Percentiles rank a stretch among this genome's conserved stretches.
These are phyloP conservation scores for Metschnikowia orientalis DNA, from an alignment of 805 yeast genomes.

Conservation along the genomic window DNA sequence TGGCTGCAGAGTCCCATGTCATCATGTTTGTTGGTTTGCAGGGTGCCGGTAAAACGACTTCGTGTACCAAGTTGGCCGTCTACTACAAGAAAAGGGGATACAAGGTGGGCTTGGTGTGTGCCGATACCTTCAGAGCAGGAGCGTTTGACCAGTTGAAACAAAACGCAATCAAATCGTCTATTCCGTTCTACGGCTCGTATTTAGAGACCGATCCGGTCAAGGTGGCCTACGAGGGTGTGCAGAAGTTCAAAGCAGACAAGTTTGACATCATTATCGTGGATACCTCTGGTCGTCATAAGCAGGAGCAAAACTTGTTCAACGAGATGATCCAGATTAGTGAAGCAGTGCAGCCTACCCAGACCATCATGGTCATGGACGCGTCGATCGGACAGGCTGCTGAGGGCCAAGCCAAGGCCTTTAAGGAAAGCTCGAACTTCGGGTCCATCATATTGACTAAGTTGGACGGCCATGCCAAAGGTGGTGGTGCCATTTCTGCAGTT, in stretches of 20 bases:
- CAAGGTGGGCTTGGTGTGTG: constrained; percentile 95
- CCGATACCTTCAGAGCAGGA: constrained; percentile 99
- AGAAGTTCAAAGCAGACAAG: constrained; percentile 82
- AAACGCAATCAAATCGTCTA: constrained; percentile 91
- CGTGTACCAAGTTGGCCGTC: constrained; percentile 94
- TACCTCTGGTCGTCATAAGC: constrained; percentile 97
- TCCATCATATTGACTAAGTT: constrained; percentile 90
- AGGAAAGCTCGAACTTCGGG: constrained; percentile 89
- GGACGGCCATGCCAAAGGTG: constrained; percentile 99
- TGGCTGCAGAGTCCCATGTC: constrained; percentile 41
- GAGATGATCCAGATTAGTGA: constrained; percentile 93
- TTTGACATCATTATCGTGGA: constrained; percentile 94
- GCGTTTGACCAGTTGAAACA: constrained; percentile 98
- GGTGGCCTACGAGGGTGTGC: constrained; percentile 89
- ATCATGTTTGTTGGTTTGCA: constrained; percentile 98
- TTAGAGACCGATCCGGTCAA: constrained; percentile 93
- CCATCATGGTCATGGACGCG: constrained; percentile 96
- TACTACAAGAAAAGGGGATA: constrained; percentile 90
- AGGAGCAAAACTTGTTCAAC: constrained; percentile 82
- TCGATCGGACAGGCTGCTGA: constrained; percentile 99
- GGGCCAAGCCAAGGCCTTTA: constrained; percentile 88
- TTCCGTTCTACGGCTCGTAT: constrained; percentile 93
- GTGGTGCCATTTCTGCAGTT: constrained; percentile 98
- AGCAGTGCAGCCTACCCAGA: constrained; percentile 88
- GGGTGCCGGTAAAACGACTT: constrained; percentile 98